phyloP scores from a whole-genome alignment of 768 basidiomycete species.

The Erythrobasidium yunnanense region DNA sequence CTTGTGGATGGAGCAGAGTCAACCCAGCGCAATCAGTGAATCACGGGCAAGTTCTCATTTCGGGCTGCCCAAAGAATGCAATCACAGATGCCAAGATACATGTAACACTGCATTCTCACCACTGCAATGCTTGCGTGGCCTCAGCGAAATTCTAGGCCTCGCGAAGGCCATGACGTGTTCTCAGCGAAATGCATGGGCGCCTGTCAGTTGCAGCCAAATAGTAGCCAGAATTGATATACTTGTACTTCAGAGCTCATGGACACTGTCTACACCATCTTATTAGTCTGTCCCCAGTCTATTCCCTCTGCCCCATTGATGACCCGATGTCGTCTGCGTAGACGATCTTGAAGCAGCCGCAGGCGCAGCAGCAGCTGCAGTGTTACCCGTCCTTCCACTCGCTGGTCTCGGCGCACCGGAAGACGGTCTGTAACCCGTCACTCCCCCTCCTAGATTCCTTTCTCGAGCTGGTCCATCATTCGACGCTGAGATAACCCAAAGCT shows the following conservation, averaged over 20 bases:
- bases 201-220: too few relatives aligned
- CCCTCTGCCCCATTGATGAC: neutral
- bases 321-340: neutral
- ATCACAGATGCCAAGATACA: neutral
- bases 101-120: too few relatives aligned
- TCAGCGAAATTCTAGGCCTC: too few relatives aligned
- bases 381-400: neutral
- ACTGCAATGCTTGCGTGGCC: too few relatives aligned
- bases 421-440: conserved; percentile 16
- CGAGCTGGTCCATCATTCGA: neutral
- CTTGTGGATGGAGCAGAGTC: neutral
- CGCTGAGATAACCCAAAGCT: neutral
- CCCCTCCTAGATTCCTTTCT: conserved; percentile 3
- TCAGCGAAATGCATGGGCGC: too few relatives aligned
- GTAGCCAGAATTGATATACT: neutral
- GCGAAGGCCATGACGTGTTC: too few relatives aligned
- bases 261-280: neutral
- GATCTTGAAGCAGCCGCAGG: neutral
- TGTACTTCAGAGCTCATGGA: neutral
- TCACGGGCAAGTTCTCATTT: neutral
- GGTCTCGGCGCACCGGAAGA: neutral
- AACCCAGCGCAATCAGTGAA: neutral
- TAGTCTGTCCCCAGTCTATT: neutral
- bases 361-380: neutral
- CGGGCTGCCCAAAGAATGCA: neutral